phyloP scores from a whole-genome alignment of 139 green algal genomes.

The Auxenochlorella pyrenoidosa region DNA sequence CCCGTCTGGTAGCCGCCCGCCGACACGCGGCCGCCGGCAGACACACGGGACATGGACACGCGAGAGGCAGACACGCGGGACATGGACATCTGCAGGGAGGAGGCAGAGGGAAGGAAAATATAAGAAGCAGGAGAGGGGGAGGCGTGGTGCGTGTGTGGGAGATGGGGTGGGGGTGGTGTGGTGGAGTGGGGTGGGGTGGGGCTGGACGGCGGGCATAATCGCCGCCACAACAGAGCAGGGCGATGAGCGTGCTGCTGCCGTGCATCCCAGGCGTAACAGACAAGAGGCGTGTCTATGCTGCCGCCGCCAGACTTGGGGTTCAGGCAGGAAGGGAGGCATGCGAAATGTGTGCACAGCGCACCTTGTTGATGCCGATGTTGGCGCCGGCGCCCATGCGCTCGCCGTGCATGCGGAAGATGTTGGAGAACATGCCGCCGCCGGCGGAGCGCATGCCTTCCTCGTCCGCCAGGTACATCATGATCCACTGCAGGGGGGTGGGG shows the following conservation, averaged over 20 bases:
- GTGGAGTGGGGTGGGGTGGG: too few species aligned
- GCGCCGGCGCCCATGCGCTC: constrained; percentile 45
- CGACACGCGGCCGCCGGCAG: constrained; percentile 1
- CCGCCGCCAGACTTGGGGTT: too few species aligned
- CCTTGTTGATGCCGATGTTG: constrained; percentile 46
- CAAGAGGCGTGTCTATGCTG: too few species aligned
- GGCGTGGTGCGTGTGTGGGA: too few species aligned
- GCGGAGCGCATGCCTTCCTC: constrained; percentile 75
- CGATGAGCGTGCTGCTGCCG: too few species aligned
- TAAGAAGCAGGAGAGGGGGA: too few species aligned
- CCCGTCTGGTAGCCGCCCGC: constrained; percentile 34
- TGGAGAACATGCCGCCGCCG: constrained; percentile 33
- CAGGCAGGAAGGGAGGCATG: too few species aligned
- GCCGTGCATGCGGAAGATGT: constrained; percentile 22
- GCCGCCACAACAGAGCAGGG: too few species aligned
- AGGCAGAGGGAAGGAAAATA: neutral
- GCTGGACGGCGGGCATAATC: too few species aligned
- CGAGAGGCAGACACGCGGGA: constrained; percentile 12
- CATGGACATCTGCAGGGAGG: constrained; percentile 25
- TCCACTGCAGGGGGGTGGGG: constrained; percentile 57
- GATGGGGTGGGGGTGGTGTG: too few species aligned
- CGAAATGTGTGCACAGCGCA: too few species aligned
- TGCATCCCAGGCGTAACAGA: too few species aligned
- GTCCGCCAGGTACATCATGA: constrained; percentile 74
- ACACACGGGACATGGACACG: constrained; percentile 16